phyloP scores from a whole-genome alignment of 805 yeast species.

The Huiozyma naganishii region DNA sequence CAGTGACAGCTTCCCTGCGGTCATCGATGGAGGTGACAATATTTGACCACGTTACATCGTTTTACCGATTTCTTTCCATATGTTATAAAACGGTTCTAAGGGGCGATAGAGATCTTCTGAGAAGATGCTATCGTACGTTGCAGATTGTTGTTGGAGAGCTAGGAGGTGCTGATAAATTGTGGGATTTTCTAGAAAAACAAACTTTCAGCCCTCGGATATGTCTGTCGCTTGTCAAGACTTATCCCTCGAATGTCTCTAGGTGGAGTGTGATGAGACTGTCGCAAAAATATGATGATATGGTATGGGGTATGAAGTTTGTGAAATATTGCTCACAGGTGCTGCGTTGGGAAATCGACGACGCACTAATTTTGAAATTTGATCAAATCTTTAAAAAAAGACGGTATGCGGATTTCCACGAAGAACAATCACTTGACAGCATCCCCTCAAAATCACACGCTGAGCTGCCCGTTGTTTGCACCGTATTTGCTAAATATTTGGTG shows the following conservation, averaged over 20 bases:
- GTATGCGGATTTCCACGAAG: constrained; percentile 21
- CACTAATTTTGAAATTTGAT: constrained; percentile 37
- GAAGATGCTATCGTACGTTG: constrained; percentile 14
- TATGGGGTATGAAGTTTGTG: constrained; percentile 11
- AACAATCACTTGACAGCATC: constrained; percentile 6
- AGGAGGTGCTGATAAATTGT: constrained; percentile 7
- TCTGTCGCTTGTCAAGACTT: constrained; percentile 9
- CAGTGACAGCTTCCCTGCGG: constrained; percentile 6
- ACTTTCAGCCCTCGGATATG: constrained; percentile 12
- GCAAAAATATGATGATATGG: constrained; percentile 5
- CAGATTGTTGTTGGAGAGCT: constrained; percentile 8
- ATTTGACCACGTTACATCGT: constrained; percentile 18
- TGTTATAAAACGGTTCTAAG: constrained; percentile 6
- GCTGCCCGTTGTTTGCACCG: constrained; percentile 2
- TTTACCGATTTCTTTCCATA: constrained; percentile 18
- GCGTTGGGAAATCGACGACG: constrained; percentile 31
- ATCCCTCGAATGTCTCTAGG: constrained; percentile 9
- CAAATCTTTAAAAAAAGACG: constrained; percentile 18
- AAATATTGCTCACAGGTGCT: constrained; percentile 12
- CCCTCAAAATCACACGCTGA: constrained; percentile 4
- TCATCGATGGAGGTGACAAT: constrained; percentile 13
- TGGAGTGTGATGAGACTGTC: constrained; percentile 18
- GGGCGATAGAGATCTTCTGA: constrained; percentile 5
- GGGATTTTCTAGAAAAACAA: constrained; percentile 12
- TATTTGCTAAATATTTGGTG: constrained; percentile 18